Evolutionary conservation across 2,329 filamentous ascomycete genomes (phyloP).

Genomic region (Aspergillus hortae): DNA sequence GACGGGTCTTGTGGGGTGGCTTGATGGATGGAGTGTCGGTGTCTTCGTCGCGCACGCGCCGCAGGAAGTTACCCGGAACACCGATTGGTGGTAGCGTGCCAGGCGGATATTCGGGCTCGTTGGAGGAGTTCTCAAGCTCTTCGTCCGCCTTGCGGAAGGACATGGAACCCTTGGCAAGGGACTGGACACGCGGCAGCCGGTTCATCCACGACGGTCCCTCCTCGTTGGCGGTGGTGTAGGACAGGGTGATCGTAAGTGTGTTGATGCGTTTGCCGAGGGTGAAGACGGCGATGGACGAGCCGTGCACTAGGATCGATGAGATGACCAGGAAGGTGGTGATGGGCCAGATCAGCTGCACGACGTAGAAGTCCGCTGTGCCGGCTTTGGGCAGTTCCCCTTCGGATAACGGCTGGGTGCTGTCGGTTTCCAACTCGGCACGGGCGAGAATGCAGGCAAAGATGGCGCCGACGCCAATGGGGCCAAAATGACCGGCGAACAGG

Average conservation of each 20-base stretch:
- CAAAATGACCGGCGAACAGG: conserved; percentile 94
- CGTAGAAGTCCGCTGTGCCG: conserved; percentile 59
- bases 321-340: conserved; percentile 93
- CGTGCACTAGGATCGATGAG: conserved; percentile 89
- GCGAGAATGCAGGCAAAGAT: conserved; percentile 94
- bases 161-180: conserved; percentile 75
- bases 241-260: conserved; percentile 90
- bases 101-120: conserved; percentile 59
- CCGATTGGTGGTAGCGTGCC: conserved; percentile 70
- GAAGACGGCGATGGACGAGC: conserved; percentile 97
- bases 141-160: conserved; percentile 67
- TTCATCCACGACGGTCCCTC: conserved; percentile 95
- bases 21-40: conserved; percentile 54
- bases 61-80: conserved; percentile 71
- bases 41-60: conserved; percentile 75
- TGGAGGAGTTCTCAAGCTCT: conserved; percentile 55
- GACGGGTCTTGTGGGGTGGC: conserved; percentile 41
- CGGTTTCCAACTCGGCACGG: conserved; percentile 81
- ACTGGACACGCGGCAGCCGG: conserved; percentile 75
- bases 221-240: conserved; percentile 86
- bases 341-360: conserved; percentile 90
- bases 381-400: conserved; percentile 52
- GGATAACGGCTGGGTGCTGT: conserved; percentile 68
- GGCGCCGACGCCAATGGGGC: conserved; percentile 93
- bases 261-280: conserved; percentile 98